These are phyloP conservation scores for Ceratobasidium sp. DNA, from an alignment of 1,284 basidiomycete genomes.

Conservation along the genomic window DNA sequence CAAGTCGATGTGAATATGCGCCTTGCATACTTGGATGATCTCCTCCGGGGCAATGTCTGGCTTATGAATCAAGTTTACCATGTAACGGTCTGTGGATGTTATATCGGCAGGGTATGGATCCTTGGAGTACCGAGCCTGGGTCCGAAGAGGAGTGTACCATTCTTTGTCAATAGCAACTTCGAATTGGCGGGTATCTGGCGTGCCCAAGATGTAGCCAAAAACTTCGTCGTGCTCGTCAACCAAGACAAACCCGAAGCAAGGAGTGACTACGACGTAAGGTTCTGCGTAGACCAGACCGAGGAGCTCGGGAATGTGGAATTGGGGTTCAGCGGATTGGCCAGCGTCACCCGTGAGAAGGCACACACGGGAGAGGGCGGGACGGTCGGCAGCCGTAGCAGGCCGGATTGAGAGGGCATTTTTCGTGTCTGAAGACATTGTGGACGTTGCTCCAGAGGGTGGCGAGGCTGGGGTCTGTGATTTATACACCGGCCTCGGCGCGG, in stretches of 20 bases:
- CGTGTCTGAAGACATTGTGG: background rate
- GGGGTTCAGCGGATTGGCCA: conserved; percentile 68
- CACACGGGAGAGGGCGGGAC: conserved; percentile 68
- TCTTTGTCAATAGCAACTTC: conserved; percentile 62
- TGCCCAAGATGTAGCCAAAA: conserved; percentile 71
- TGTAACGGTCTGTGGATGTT: conserved; percentile 52
- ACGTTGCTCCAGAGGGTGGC: background rate
- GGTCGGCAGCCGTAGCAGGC: conserved; percentile 65
- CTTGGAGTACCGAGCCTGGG: conserved; percentile 60
- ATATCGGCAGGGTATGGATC: conserved; percentile 41
- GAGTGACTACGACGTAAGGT: conserved; percentile 72
- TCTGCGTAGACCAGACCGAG: conserved; percentile 75
- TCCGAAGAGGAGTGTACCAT: conserved; percentile 69
- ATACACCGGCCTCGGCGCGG: background rate
- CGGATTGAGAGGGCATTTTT: conserved; percentile 58
- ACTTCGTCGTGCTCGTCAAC: conserved; percentile 52
- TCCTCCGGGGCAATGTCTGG: conserved; percentile 54
- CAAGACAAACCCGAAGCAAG: conserved; percentile 77
- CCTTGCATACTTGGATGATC: conserved; percentile 61
- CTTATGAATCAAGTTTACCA: conserved; percentile 57
- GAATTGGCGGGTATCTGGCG: conserved; percentile 68
- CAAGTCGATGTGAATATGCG: conserved; percentile 75
- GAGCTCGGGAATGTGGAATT: conserved; percentile 71
- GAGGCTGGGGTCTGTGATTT: background rate
- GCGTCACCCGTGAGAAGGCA: conserved; percentile 78